A percentile compares a stretch with the other conserved stretches of the same genome.
Conservation (phyloP, 2,329 filamentous ascomycete genomes). For the Fusarium sp. region DNA sequence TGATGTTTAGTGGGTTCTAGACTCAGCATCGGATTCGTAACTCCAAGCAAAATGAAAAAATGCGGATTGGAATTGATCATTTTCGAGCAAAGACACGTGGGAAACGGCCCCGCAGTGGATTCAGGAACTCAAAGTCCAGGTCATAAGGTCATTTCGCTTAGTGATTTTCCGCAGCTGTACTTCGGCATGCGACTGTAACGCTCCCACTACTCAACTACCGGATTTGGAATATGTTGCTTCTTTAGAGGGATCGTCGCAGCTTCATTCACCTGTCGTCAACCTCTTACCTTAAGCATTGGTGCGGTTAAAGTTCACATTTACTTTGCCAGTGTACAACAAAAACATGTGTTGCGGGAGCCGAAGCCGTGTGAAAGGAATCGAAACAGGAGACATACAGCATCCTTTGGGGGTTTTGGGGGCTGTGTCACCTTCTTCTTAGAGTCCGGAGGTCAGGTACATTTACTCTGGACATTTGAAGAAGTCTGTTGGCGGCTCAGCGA, state of each 20-base stretch:
- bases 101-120: constrained; percentile 6
- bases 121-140: constrained; percentile 7
- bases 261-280: neutral
- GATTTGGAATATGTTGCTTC: too few relatives aligned
- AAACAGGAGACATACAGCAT: neutral
- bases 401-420: neutral
- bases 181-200: too few relatives aligned
- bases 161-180: too few relatives aligned
- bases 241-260: too few relatives aligned
- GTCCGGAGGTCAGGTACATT: constrained; percentile 1
- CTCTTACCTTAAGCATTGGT: neutral
- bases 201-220: neutral
- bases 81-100: constrained; percentile 6
- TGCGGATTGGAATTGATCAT: constrained; percentile 1
- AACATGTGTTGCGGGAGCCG: neutral
- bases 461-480: neutral
- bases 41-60: neutral
- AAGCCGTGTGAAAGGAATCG: neutral
- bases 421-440: constrained; percentile 11
- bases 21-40: neutral
- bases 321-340: constrained; percentile 6
- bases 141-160: neutral
- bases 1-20: constrained; percentile 21
- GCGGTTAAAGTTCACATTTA: neutral
- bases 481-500: constrained; percentile 11